phyloP scores from a whole-genome alignment of 108 stramenopile species.

The Nitzschia sp. region DNA sequence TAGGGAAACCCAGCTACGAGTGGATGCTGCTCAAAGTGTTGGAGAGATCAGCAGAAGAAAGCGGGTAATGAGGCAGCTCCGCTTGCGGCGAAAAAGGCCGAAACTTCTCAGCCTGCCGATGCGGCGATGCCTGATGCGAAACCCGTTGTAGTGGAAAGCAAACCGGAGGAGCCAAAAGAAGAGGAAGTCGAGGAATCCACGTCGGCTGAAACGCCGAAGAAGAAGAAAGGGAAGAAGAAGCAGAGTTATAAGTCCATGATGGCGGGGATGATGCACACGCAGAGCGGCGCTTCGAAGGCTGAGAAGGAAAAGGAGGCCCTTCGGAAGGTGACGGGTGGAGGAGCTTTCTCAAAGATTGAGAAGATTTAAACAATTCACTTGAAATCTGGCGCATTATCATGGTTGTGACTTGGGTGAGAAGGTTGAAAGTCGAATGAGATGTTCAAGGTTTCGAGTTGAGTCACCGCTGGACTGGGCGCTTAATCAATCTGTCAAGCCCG shows the following conservation, averaged over 20 bases:
- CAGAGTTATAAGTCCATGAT: slow-evolving; percentile 86
- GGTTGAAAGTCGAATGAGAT: too few relatives aligned
- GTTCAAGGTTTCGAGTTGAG: too few relatives aligned
- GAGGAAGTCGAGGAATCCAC: not conserved
- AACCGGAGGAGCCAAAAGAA: not conserved
- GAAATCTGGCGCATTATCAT: not conserved
- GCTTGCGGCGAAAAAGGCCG: slow-evolving; percentile 15
- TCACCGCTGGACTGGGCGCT: too few relatives aligned
- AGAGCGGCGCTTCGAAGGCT: slow-evolving; percentile 47
- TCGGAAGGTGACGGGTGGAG: slow-evolving; percentile 80
- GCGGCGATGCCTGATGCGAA: slow-evolving; percentile 13
- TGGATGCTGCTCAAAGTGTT: slow-evolving; percentile 91
- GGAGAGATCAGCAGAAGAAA: slow-evolving; percentile 59
- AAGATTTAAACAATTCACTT: slow-evolving; percentile 67
- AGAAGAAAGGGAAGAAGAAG: slow-evolving; percentile 92
- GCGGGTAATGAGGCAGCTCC: slow-evolving; percentile 20
- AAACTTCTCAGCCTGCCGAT: slow-evolving; percentile 16
- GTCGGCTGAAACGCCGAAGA: slow-evolving; percentile 35
- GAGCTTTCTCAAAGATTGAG: slow-evolving; percentile 86
- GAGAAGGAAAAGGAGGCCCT: slow-evolving; percentile 73
- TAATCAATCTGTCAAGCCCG: too few relatives aligned
- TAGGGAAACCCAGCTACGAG: slow-evolving; percentile 87
- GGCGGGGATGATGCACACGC: slow-evolving; percentile 61
- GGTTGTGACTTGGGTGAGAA: too few relatives aligned
- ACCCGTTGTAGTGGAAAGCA: slow-evolving; percentile 22